Evolutionary conservation across 2,329 filamentous ascomycete species (phyloP), one percentile per base, ranked within the genome.

Genomic region (Hortaea sp.): DNA sequence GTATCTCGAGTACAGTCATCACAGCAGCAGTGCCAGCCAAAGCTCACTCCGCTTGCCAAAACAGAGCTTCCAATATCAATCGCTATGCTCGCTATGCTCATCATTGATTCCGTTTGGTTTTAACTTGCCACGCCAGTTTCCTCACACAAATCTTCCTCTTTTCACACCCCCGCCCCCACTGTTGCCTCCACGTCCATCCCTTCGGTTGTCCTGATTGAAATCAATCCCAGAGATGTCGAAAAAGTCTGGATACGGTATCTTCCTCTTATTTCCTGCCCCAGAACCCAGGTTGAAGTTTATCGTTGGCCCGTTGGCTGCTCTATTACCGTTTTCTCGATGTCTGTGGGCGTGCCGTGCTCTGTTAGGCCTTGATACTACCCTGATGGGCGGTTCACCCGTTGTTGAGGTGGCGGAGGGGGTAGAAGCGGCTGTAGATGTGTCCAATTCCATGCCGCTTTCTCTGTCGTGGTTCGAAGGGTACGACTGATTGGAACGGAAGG

Each of bases 191-290:
- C 32, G 32, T n/a, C 32, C 32, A 38, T 57, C 56, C 37, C 54
- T 54, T 32, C 54, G 44, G 32, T 35, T 9, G 39, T 58, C 58
- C 31, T 46, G 49, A 10, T 41, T 40, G 41, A 56, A 55, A 30
- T 75, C 75, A 43, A 84, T 63, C 52, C 78, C 79, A 44, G 79
- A 78, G 6, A 85, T 69, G 58, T 87, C 84, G 60, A 88, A 88
- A 45, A 88, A 81, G 58, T 89, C 85, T 27, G 79, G 78, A 57
- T 85, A 76, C 56, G 85, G 83, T 55, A 86, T 75, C 57, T 84
- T 78, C 38, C 85, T 76, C 64, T 90, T 90, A 55, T 79, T 75
- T 1, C 85, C 85, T 6, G 82, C 78, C 5, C 78, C 80, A 48
- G 75, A 75, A 4, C 80, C 79, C 6, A 85, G 66, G 37, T 65